These are phyloP conservation scores for Metschnikowia kunwiensis DNA, from an alignment of 805 yeast species.

Conservation along the genomic window DNA sequence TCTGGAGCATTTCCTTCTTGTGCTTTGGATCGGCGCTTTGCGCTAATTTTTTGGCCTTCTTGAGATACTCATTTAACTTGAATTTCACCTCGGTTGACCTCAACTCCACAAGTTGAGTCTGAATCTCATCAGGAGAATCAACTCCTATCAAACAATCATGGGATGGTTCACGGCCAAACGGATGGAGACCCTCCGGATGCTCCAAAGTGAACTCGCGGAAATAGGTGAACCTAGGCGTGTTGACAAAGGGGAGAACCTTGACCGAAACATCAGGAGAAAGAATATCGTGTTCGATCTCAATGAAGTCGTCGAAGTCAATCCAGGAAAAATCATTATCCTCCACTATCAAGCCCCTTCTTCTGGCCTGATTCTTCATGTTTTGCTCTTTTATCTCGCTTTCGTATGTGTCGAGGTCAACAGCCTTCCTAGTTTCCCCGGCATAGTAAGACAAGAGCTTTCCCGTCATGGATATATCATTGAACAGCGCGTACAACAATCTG, in stretches of 20 bases:
- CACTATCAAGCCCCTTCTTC: conserved; percentile 3
- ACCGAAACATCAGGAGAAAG: conserved; percentile 42
- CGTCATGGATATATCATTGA: conserved; percentile 50
- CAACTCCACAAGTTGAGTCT: conserved; percentile 39
- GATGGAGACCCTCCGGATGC: conserved; percentile 42
- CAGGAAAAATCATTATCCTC: conserved; percentile 45
- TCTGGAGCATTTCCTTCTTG: neutral
- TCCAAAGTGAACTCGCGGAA: conserved; percentile 50
- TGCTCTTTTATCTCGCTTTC: conserved; percentile 9
- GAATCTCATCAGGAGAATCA: conserved; percentile 55
- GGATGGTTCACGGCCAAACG: conserved; percentile 59
- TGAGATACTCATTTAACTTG: conserved; percentile 15
- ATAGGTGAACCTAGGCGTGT: conserved; percentile 59
- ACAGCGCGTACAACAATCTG: conserved; percentile 60
- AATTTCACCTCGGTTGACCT: conserved; percentile 16
- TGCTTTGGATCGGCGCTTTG: conserved; percentile 1
- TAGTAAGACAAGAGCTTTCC: conserved; percentile 22
- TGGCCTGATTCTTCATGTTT: conserved; percentile 1
- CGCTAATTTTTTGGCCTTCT: conserved; percentile 6
- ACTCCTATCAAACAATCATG: conserved; percentile 63
- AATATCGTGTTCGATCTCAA: conserved; percentile 58
- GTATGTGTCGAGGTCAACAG: conserved; percentile 14
- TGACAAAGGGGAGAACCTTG: conserved; percentile 45
- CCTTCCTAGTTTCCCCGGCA: conserved; percentile 12
- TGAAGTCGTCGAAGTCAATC: conserved; percentile 74